A percentile compares a stretch with the other conserved stretches of the same genome.
Evolutionary conservation across 2,329 filamentous ascomycete genomes (phyloP).

Genomic region (Apiospora saccharicola): DNA sequence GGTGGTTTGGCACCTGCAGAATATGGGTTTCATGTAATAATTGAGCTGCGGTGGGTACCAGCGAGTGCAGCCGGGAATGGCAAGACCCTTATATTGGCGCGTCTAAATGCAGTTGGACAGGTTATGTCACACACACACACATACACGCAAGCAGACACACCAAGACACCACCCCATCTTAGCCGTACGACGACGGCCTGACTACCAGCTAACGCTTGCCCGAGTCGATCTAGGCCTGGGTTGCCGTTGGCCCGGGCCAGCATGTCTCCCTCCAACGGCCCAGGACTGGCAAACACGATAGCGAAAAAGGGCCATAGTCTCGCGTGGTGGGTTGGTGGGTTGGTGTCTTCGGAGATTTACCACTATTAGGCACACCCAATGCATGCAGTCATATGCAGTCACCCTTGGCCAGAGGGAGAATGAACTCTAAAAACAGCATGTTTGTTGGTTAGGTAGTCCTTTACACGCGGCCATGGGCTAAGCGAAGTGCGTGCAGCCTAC

Average conservation of each 20-base stretch:
- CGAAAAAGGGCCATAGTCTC: background rate
- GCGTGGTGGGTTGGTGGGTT: background rate
- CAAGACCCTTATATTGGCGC: conserved; percentile 17
- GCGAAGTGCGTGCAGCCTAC: conserved; percentile 2
- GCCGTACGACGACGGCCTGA: conserved; percentile 16
- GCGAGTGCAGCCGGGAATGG: conserved; percentile 1
- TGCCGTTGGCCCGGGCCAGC: background rate
- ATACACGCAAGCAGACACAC: background rate
- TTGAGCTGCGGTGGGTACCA: background rate
- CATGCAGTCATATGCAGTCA: background rate
- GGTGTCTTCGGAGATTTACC: background rate
- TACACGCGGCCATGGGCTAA: background rate
- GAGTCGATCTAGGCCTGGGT: background rate
- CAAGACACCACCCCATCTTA: conserved; percentile 5
- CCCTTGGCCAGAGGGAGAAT: background rate
- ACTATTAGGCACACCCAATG: background rate
- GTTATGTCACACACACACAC: conserved; percentile 13
- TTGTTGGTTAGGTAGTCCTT: background rate
- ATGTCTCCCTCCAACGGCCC: background rate
- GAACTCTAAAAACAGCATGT: background rate
- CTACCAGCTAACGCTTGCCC: background rate
- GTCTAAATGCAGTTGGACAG: conserved; percentile 22
- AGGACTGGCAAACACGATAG: background rate
- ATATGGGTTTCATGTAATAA: background rate
- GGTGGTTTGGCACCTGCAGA: background rate